Conservation (phyloP, 2,329 filamentous ascomycete species). For the Myotisia sp. region DNA sequence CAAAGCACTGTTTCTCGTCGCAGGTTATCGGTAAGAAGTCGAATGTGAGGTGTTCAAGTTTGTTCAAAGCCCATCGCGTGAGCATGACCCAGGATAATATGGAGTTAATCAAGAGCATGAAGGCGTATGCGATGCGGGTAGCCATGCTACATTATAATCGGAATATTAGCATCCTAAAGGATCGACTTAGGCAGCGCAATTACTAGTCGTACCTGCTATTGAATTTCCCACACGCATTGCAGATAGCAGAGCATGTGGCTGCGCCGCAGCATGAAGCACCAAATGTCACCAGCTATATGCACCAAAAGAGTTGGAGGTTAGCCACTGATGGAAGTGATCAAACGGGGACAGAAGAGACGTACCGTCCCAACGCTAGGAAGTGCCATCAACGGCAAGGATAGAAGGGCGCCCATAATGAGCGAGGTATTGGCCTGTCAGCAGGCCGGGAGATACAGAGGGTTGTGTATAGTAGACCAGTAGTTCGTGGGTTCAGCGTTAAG, state of each 20-base stretch:
- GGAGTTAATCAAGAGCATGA: constrained; percentile 90
- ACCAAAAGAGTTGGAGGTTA: constrained; percentile 4
- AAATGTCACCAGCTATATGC: constrained; percentile 28
- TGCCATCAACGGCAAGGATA: constrained; percentile 80
- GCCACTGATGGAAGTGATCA: too few species aligned
- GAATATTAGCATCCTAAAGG: background rate
- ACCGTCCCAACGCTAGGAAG: constrained; percentile 77
- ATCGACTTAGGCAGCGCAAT: background rate
- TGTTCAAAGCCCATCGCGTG: constrained; percentile 94
- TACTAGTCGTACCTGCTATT: constrained; percentile 61
- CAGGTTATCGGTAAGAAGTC: constrained; percentile 96
- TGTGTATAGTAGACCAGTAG: too few species aligned
- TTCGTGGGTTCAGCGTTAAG: too few species aligned
- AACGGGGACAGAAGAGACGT: constrained; percentile 28
- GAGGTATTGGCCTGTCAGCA: too few species aligned
- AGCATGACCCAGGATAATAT: constrained; percentile 98
- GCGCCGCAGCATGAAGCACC: constrained; percentile 89
- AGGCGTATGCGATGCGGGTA: constrained; percentile 88
- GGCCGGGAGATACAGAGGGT: too few species aligned
- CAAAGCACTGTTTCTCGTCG: constrained; percentile 77
- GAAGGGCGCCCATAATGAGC: constrained; percentile 65
- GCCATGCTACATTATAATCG: constrained; percentile 51
- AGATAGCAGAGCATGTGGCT: constrained; percentile 89
- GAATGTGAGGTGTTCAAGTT: constrained; percentile 77
- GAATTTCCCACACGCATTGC: constrained; percentile 90